Base-by-base conservation (phyloP, 2,329 filamentous ascomycete genomes). In the Sporothrix euskadiensis region DNA sequence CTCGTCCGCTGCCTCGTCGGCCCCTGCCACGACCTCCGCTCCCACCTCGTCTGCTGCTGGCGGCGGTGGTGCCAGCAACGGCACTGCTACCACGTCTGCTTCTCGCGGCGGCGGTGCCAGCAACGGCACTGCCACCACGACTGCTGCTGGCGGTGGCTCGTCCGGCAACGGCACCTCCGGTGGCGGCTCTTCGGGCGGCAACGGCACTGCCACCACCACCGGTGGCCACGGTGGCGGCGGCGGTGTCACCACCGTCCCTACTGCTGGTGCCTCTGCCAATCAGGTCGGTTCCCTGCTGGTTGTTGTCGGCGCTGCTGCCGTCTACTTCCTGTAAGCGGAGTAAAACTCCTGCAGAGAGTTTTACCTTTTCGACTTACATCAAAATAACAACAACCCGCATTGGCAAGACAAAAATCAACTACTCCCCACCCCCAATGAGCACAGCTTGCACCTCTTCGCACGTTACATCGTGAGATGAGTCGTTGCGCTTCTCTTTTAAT, bases 271-370 rank as follows among this genome's bases (percentile, higher is more conserved):
- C 0, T 73, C 75, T 2, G 74, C 77, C 63, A 80, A 81, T 74
- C 69, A 77, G 56, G 81, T 80, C 41, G 79, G 78, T 56, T 80
- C 80, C 30, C 78, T 82, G 12, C 74, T 81, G 41, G 84, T 81
- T 7, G 78, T 80, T 14, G 77, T 82, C 32, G 85, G 83, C 30
- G 73, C 84, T 44, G 76, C 81, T 10, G 83, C 80, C 65, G 83
- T 79, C 71, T 83, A 81, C 76, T 78, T 86, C 73, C 73, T 86
- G 71, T 87, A 82, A 82, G 72, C 49, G 32, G 41, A 30, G 10
- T 19, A 41, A 39, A 39, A 16, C 39, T 66, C 61, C 61, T 66
- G 61, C 61, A 30, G 39, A 9, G 61, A 66, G 61, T 44, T 44
- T 16, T 26, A 26, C n/a, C 14, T 66, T 8, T 39, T 44, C 8